Evolutionary conservation across 1,284 basidiomycete species (phyloP).

Genomic region (Cystobasidiaceae sp.): DNA sequence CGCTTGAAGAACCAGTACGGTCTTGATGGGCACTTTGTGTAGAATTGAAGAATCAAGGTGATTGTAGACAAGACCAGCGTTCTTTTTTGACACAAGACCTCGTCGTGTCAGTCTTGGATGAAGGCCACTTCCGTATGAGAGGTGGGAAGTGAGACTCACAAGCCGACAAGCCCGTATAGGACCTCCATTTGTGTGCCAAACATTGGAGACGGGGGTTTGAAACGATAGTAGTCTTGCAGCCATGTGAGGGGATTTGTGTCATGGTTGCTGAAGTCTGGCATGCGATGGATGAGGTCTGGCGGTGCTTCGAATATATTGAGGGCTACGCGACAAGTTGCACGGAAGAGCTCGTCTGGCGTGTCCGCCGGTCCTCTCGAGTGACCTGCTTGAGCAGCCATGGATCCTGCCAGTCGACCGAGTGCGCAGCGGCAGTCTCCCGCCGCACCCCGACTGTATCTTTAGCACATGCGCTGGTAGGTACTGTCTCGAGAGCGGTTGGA

Average conservation of each 20-base stretch:
- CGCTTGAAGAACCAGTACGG: slow-evolving; percentile 17
- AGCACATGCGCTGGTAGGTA: no score
- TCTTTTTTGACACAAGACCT: background rate
- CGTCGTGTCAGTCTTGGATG: no score
- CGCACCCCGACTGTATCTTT: no score
- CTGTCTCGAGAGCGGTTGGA: no score
- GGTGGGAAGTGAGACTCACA: slow-evolving; percentile 1
- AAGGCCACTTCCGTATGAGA: background rate
- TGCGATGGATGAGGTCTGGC: background rate
- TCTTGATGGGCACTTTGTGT: background rate
- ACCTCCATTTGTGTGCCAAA: background rate
- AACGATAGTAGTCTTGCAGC: background rate
- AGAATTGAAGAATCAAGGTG: slow-evolving; percentile 10
- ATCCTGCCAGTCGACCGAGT: no score
- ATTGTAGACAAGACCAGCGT: background rate
- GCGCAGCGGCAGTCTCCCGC: no score
- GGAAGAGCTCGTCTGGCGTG: background rate
- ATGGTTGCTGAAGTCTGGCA: background rate
- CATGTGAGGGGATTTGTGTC: slow-evolving; percentile 5
- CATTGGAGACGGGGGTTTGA: background rate
- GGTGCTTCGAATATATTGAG: slow-evolving; percentile 1
- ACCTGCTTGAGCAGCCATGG: no score
- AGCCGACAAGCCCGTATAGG: background rate
- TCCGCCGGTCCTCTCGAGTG: no score
- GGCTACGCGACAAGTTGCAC: background rate